Evolutionary conservation across 768 basidiomycete genomes (phyloP).

Genomic region (Vishniacozyma victoriae): DNA sequence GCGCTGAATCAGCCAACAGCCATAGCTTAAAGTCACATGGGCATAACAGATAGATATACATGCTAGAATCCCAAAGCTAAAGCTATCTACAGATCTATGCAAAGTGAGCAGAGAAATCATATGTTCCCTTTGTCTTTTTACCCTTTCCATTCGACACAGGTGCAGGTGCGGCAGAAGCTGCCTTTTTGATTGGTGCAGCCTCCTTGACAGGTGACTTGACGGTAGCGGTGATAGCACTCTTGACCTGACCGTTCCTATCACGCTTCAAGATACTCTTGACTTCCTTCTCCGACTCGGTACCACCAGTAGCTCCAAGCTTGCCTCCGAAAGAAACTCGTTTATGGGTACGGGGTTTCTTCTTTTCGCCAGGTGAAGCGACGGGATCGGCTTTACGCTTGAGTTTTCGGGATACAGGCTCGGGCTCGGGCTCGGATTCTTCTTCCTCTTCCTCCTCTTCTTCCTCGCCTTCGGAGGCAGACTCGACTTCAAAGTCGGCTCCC

Average conservation of each 20-base stretch:
- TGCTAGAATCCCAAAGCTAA: no score
- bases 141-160: no score
- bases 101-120: no score
- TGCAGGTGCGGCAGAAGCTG: no score
- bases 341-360: constrained; percentile 8
- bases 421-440: constrained; percentile 49
- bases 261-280: constrained; percentile 12
- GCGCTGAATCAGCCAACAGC: no score
- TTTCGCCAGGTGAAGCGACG: not conserved
- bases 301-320: constrained; percentile 5
- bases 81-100: not conserved
- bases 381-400: constrained; percentile 34
- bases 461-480: no score
- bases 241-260: constrained; percentile 5
- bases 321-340: constrained; percentile 29
- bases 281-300: constrained; percentile 1
- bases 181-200: no score
- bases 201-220: no score
- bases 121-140: no score
- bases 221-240: no score
- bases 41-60: no score
- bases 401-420: constrained; percentile 16
- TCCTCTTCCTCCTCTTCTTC: constrained; percentile 33
- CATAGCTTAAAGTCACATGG: no score
- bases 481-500: constrained; percentile 11